Evolutionary conservation across 352 stramenopile genomes (phyloP), one percentile per base, ranked within the genome.

Genomic region (Pythium utonaiense): DNA sequence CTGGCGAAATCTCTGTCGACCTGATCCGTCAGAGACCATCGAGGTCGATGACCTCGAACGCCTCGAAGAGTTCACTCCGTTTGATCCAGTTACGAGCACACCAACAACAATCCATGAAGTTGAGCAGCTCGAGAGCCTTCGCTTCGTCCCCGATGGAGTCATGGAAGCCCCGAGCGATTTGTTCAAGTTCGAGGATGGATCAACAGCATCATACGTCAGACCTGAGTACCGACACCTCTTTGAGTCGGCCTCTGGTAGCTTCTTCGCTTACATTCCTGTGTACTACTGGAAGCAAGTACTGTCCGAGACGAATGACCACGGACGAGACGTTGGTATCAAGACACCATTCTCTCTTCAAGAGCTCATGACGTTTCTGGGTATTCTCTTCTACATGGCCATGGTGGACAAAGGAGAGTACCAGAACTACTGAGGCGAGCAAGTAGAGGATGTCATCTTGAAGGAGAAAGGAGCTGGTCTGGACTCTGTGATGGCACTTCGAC

Each of bases 371-470:
- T 77, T 74, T 45, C 28, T 77, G 0, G 70, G 66, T 14, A 70
- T 77, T 28, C 10, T 72, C n/a, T 73, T 52, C 28, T 73, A 60
- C 47, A 73, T 71, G 65, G 38, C 47, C 21, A 7, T 69, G 10
- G 57, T 69, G 3, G 34, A 69, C 38, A 73, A 71, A 24, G 62
- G 65, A 0, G 62, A 70, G 27, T 69, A 67, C 27, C n/a, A 47
- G 0, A 72, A 71, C 51, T 72, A 76, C 49, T 73, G 65, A 65
- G 64, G 49, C 0, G 48, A 67, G 10, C 69, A 77, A 45, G n/a
- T 53, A 1, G 62, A 73, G 54, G 36, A 64, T 33, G 7, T 9
- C 10, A 64, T 71, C 40, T 42, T 67, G n/a, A 22, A 33, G 1
- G 40, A 17, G 3, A 41, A 3, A 10, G 22, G 22, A 6, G 42